Percentiles rank a stretch among this genome's conserved stretches.
These are phyloP conservation scores for Colletotrichum tabaci DNA, from an alignment of 2,329 filamentous ascomycete species.

Conservation along the genomic window DNA sequence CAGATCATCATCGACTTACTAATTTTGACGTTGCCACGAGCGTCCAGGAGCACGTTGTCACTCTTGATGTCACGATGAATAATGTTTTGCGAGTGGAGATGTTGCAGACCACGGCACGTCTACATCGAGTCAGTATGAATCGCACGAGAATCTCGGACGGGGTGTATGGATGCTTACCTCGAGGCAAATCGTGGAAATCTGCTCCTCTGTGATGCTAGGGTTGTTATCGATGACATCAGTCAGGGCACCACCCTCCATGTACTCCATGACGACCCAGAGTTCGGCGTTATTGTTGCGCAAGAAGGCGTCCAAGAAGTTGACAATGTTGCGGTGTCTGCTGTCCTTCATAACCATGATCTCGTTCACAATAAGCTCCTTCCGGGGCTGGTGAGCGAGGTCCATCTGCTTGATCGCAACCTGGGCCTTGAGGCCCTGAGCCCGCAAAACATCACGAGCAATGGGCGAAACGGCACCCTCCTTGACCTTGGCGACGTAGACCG, in stretches of 20 bases:
- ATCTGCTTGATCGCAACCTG: slow-evolving; percentile 99
- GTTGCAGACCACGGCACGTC: slow-evolving; percentile 96
- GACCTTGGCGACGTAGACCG: slow-evolving; percentile 97
- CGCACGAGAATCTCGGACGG: background rate
- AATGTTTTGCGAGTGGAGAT: slow-evolving; percentile 95
- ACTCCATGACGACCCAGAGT: slow-evolving; percentile 99
- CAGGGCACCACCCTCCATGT: slow-evolving; percentile 97
- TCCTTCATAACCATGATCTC: slow-evolving; percentile 99
- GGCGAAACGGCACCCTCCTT: slow-evolving; percentile 89
- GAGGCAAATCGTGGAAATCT: slow-evolving; percentile 96
- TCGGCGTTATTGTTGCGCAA: slow-evolving; percentile 94
- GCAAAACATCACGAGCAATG: slow-evolving; percentile 83
- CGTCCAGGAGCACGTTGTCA: slow-evolving; percentile 96
- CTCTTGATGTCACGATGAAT: slow-evolving; percentile 99
- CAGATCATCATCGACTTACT: slow-evolving; percentile 73
- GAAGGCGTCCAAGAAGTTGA: slow-evolving; percentile 98
- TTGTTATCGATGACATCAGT: slow-evolving; percentile 99
- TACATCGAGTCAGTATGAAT: slow-evolving; percentile 57
- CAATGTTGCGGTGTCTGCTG: slow-evolving; percentile 97
- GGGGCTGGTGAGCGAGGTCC: slow-evolving; percentile 96
- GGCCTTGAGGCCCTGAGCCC: slow-evolving; percentile 83
- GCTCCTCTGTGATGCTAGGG: slow-evolving; percentile 91
- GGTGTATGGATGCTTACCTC: slow-evolving; percentile 75
- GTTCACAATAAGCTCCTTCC: slow-evolving; percentile 98
- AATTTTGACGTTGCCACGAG: slow-evolving; percentile 96